Base-by-base conservation (phyloP, 2,329 filamentous ascomycete species). In the Penicillium sp. region DNA sequence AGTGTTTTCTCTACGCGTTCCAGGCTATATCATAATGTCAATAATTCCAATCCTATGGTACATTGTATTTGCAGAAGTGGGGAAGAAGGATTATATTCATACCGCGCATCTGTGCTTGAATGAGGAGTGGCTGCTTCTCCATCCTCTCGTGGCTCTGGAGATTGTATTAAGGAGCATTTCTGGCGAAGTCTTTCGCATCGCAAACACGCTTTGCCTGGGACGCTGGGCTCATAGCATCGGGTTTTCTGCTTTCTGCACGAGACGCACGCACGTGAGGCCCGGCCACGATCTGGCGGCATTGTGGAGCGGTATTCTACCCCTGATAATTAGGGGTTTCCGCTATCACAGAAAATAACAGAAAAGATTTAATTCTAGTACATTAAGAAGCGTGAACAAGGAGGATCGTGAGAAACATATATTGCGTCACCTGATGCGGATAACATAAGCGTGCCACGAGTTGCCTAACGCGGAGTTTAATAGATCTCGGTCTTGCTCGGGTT, bases 231-330 rank as follows among this genome's bases (percentile, higher is more conserved):
- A 55, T 77, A 77, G 50, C 74, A 77, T 54, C 74, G 63, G n/a
- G 74, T 76, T 62, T 77, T 77, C 31, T 73, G 70, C 57, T 74
- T 76, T 20, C 73, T 65, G 58, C 74, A 77, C 22, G 67, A 65
- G 9, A 59, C 58, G 47, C 74, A 77, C n/a, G 74, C 73, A 56
- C 69, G 69, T 23, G 67, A 67, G 48, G 67, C 67, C 37, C 67
- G 59, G 45, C 61, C 61, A 41, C 61, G 53, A 44, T 63, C 57
- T 44, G 57, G 55, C 9, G 61, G 61, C 59, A 63, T 63, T 42
- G 29, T 54, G 51, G 29, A 56, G 37, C 14, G 25, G 0, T n/a
- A 26, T 18, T 41, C 15, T 14, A 11, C 14, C 47, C 44, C 26
- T 26, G 35, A 29, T 37, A 31, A 43, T 35, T 27, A 11, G 6